Evolutionary conservation across 2,329 filamentous ascomycete species (phyloP).

Genomic region (Cryoendolithus antarcticus): DNA sequence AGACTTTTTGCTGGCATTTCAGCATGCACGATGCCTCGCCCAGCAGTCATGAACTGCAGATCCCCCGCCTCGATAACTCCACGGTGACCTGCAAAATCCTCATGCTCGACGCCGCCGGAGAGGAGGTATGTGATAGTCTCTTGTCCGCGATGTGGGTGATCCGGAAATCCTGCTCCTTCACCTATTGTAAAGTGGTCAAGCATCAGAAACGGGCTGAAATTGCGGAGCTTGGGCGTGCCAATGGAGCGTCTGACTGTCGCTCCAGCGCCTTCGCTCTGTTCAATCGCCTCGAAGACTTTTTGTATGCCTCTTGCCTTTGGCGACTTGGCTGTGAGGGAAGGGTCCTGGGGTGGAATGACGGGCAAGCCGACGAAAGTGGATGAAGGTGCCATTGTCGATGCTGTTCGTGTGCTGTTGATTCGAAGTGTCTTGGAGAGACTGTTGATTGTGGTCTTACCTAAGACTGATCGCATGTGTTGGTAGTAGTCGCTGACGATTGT

Average conservation of each 20-base stretch:
- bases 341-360: conserved; percentile 33
- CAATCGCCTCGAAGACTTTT: conserved; percentile 70
- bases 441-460: conserved; percentile 18
- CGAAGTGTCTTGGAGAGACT: conserved; percentile 14
- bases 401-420: conserved; percentile 20
- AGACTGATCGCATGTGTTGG: conserved; percentile 25
- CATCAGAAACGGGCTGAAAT: conserved; percentile 91
- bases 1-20: conserved; percentile 80
- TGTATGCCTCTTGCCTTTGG: conserved; percentile 64
- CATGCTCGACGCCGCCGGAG: conserved; percentile 75
- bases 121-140: conserved; percentile 86
- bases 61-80: conserved; percentile 82
- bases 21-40: conserved; percentile 80
- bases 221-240: conserved; percentile 67
- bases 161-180: conserved; percentile 76
- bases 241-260: conserved; percentile 79
- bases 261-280: conserved; percentile 80
- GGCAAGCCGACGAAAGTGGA: conserved; percentile 35
- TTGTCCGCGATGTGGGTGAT: conserved; percentile 73
- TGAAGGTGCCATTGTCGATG: conserved; percentile 18
- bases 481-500: conserved; percentile 17
- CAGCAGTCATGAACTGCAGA: conserved; percentile 95
- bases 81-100: too few relatives aligned
- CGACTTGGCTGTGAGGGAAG: conserved; percentile 42
- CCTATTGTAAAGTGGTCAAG: conserved; percentile 81